These are phyloP conservation scores for Fusarium setosum DNA, from an alignment of 2,329 filamentous ascomycete species.

Conservation along the genomic window DNA sequence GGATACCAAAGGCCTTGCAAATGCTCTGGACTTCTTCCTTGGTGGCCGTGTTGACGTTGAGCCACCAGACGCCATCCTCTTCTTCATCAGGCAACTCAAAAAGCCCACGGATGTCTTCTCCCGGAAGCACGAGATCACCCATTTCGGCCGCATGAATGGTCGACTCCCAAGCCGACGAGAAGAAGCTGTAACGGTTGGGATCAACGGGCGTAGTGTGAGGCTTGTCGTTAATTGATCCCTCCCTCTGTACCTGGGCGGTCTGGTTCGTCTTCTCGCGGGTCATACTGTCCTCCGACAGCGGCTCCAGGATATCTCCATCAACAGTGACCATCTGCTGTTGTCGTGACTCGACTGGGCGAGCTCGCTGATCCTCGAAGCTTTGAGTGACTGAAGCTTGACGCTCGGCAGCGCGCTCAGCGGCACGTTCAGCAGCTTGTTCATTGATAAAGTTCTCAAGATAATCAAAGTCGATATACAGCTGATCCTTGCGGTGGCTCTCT, in stretches of 20 bases:
- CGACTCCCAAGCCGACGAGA: conserved; percentile 93
- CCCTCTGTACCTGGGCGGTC: conserved; percentile 41
- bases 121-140: conserved; percentile 87
- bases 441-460: conserved; percentile 91
- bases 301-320: conserved; percentile 68
- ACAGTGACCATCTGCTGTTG: conserved; percentile 57
- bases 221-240: conserved; percentile 50
- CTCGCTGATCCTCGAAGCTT: conserved; percentile 49
- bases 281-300: conserved; percentile 59
- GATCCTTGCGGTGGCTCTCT: conserved; percentile 73
- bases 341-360: conserved; percentile 40
- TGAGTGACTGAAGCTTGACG: conserved; percentile 57
- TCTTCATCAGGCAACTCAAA: conserved; percentile 76
- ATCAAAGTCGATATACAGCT: conserved; percentile 90
- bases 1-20: conserved; percentile 94
- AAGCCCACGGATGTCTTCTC: conserved; percentile 88
- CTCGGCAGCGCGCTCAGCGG: conserved; percentile 58
- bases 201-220: conserved; percentile 59
- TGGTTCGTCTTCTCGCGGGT: conserved; percentile 59
- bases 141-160: conserved; percentile 93
- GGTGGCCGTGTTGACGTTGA: conserved; percentile 91
- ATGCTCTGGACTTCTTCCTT: conserved; percentile 89
- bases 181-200: conserved; percentile 92
- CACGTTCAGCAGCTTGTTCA: conserved; percentile 60
- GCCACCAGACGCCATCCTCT: conserved; percentile 93